Conservation (phyloP, 2,329 filamentous ascomycete species). For the Knufia fluminis region DNA sequence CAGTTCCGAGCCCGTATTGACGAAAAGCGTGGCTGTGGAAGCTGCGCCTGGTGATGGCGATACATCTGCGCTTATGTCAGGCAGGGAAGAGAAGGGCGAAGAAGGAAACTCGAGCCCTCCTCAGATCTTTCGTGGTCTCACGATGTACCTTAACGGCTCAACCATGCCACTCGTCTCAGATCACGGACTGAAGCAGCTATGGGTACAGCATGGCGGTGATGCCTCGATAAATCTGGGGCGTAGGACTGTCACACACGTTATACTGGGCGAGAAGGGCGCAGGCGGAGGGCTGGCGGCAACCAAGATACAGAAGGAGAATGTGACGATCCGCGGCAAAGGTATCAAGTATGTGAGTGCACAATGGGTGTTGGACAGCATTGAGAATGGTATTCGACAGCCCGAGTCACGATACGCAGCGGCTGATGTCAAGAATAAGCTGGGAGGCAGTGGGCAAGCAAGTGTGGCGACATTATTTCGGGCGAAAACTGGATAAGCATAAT, state of each 20-base stretch:
- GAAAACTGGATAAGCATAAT: not conserved
- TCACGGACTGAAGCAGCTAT: constrained; percentile 70
- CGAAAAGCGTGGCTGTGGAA: not conserved
- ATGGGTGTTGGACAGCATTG: constrained; percentile 79
- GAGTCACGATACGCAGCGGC: constrained; percentile 63
- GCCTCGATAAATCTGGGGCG: constrained; percentile 63
- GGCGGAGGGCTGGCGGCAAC: constrained; percentile 67
- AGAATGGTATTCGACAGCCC: constrained; percentile 61
- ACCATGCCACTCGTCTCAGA: constrained; percentile 75
- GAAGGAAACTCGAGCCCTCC: constrained; percentile 17
- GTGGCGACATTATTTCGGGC: constrained; percentile 32
- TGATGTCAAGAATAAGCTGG: constrained; percentile 38
- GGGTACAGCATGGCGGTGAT: constrained; percentile 63
- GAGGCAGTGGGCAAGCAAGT: constrained; percentile 53
- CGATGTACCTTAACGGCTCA: constrained; percentile 80
- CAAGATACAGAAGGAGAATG: constrained; percentile 76
- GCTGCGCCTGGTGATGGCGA: not conserved
- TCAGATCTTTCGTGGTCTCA: constrained; percentile 59
- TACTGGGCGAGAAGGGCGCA: constrained; percentile 44
- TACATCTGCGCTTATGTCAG: not conserved
- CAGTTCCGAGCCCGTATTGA: not conserved
- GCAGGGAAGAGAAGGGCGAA: not conserved
- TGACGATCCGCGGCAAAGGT: constrained; percentile 54
- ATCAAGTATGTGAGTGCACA: constrained; percentile 74
- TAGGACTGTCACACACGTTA: constrained; percentile 73